Evolutionary conservation across 2,329 filamentous ascomycete genomes (phyloP).

Genomic region (Monilinia polystroma): DNA sequence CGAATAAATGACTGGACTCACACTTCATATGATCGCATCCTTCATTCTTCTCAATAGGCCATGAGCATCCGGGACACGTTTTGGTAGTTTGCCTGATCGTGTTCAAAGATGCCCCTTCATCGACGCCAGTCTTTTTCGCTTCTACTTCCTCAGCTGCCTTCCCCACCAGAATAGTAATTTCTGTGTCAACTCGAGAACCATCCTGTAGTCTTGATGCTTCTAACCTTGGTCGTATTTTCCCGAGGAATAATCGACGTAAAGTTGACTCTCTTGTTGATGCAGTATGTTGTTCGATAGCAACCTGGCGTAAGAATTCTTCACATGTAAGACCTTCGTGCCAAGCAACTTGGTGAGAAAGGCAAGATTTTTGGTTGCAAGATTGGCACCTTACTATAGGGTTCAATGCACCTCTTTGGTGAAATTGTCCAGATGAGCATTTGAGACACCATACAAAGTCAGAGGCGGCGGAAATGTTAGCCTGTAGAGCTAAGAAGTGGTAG

Average conservation of each 20-base stretch:
- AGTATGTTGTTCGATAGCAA: not conserved
- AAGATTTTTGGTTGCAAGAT: not conserved
- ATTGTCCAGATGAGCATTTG: not conserved
- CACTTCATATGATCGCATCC: slow-evolving; percentile 2
- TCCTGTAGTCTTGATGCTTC: not conserved
- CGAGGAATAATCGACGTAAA: not conserved
- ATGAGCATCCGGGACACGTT: slow-evolving; percentile 10
- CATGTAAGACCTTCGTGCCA: slow-evolving; percentile 1
- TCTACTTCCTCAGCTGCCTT: not conserved
- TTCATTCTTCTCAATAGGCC: not conserved
- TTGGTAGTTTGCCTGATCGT: slow-evolving; percentile 8
- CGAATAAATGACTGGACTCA: not conserved
- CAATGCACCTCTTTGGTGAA: not conserved
- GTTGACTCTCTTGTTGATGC: not conserved
- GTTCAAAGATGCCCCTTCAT: not conserved
- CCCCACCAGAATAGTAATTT: not conserved
- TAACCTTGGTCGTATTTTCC: not conserved
- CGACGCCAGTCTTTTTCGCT: not conserved
- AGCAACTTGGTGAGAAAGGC: not conserved
- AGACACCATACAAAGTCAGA: not conserved
- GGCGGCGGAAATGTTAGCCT: not conserved
- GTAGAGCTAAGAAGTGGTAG: not conserved
- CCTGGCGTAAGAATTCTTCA: slow-evolving; percentile 8
- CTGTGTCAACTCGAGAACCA: not conserved
- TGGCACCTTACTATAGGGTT: slow-evolving; percentile 1